Evolutionary conservation across 2,329 filamentous ascomycete species (phyloP), one percentile per base, ranked within the genome.

Genomic region (Beauveria caledonica): DNA sequence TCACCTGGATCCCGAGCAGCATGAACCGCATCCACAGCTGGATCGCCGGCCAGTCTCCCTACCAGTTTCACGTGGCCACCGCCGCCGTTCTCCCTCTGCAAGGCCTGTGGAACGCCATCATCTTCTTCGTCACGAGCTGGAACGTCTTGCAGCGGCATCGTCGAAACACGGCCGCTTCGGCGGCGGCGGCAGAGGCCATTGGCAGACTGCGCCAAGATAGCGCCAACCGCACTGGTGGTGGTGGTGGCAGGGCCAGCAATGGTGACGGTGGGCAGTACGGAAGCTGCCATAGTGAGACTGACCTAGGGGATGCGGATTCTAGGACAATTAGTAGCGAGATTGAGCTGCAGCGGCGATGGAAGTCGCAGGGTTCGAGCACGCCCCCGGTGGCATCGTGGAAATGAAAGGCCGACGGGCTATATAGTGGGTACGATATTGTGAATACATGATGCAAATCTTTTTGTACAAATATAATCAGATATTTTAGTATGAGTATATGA

Each of bases 51-150:
- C 66, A 74, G 9, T 77, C 79, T 33, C 81, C 78, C 61, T 92
- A 85, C 69, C 81, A 79, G 11, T 82, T 91, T 55, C 87, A 89
- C 68, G 80, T 90, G 55, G 81, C 84, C 1, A 86, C 86, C 7
- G 86, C 87, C 2, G 78, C 89, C 1, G 89, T 92, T 0, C 77
- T 93, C 4, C 89, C 90, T 0, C 77, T 91, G 1, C 90, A 93
- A 70, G 90, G 90, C 0, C 82, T 91, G 36, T 92, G 89, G 88
- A 93, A 93, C 68, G 82, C 85, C 33, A 75, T 90, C 57, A 90
- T 94, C 60, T 93, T 92, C 73, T 83, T 88, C 62, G 81, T 82
- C 5, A 89, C 88, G 1, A 89, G 79, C 64, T 80, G 77, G 74
- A 58, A 62, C 42, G 60, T 62, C 17, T n/a, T 58, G 0, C 54